Evolutionary conservation across 1,139 yeast species (phyloP), one percentile per base, ranked within the genome.

Genomic region (Sugiyamaella grinbergsii): DNA sequence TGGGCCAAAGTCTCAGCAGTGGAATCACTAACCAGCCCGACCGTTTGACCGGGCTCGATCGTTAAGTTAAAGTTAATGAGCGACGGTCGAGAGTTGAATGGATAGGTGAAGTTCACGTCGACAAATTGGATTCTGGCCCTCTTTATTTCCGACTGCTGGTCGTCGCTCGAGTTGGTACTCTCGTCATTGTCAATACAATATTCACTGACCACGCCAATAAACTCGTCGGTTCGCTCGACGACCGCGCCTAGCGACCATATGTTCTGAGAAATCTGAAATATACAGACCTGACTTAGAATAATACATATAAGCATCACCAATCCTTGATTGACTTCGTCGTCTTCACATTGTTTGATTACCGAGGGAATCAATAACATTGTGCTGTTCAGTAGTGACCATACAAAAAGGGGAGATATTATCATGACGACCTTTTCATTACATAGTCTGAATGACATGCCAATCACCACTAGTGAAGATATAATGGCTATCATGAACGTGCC

Each of bases 31-130:
- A 47, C 50, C 13, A 48, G 18, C 20, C 43, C 51, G 10, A 48
- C 36, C 10, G 41, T 36, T 22, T 48, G 47, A 8, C 43, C 37
- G 29, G 51, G n/a, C 19, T 36, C 42, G 13, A 48, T 34, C 11
- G 42, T 34, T 10, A 48, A 19, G 19, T 36, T 28, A 22, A 48
- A 31, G 24, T 36, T 29, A 5, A 26, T 23, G 3, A 48, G 31
- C 5, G 42, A 24, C 22, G 37, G 40, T 16, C 13, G 15, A 5
- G 42, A 23, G 19, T 20, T 26, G n/a, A 18, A 26, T 33, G 50
- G 45, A 11, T 24, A 28, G 5, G 46, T 26, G 33, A 40, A 39
- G n/a, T 41, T 28, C 18, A 48, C 51, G 28, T 42, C 13, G 2
- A 26, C 40, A 20, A 48, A 48, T 10, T 29, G 38, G 15, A 48